Evolutionary conservation across 768 basidiomycete genomes (phyloP), one percentile per base, ranked within the genome.

Genomic region (Gymnopilus junonius): DNA sequence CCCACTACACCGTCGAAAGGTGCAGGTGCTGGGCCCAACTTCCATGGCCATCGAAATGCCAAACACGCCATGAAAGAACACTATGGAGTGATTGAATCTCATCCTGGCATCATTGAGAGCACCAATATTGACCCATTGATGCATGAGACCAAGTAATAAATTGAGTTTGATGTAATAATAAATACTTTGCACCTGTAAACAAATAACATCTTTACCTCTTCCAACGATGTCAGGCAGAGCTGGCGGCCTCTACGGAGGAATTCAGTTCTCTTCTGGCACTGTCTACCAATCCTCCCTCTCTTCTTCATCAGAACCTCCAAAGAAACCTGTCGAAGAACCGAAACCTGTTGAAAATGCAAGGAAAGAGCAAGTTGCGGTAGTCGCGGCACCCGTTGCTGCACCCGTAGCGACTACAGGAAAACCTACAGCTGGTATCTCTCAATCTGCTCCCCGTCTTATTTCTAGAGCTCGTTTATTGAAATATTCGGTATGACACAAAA

Each of bases 201-300:
- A 62, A 62, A 45, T 50, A 25, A 31, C 34, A 4, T 59, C 57
- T 69, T 68, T 63, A 54, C 61, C 68, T 63, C 62, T n/a, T 58
- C 63, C 65, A 75, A 82, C 73, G 70, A 91, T 91, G 87, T 89
- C 89, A 53, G 85, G 87, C 78, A 84, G 87, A 82, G 91, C 91
- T 58, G 93, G 93, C 55, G 92, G 93, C 54, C 83, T 94, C 58
- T 94, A 94, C 69, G 92, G 93, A 48, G 93, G 93, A 71, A 91
- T 94, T 67, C 90, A 92, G 59, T 94, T 94, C 77, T 91, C 91
- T 25, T 87, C 89, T 59, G 81, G 84, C 42, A 83, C 88, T 62
- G 81, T 86, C 27, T 85, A 88, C 67, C 66, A 77, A 64, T 68
- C 82, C 51, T 64, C 75, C 53, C 67, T 77, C 51, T 17, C 71